Evolutionary conservation across 2,329 filamentous ascomycete species (phyloP).

Genomic region (Madurella mycetomatis): DNA sequence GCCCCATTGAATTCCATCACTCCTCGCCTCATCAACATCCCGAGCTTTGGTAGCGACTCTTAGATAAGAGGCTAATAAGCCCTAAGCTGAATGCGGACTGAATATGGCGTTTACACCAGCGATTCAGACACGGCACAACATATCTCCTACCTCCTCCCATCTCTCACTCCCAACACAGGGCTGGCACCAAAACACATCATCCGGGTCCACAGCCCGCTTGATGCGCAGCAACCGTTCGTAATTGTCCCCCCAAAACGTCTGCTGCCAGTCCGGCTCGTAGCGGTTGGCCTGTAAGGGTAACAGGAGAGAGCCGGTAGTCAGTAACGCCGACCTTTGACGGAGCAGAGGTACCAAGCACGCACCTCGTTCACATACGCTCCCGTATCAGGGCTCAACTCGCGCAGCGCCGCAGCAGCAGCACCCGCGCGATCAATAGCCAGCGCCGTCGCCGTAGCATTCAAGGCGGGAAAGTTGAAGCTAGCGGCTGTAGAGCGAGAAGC

Average conservation of each 20-base stretch:
- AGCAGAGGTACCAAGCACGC: constrained; percentile 6
- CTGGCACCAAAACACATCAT: constrained; percentile 37
- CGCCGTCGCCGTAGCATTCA: constrained; percentile 15
- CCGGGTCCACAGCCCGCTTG: constrained; percentile 35
- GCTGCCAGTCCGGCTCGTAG: constrained; percentile 22
- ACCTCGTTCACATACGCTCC: constrained; percentile 29
- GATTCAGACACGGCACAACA: constrained; percentile 19
- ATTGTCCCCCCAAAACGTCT: constrained; percentile 31
- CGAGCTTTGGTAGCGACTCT: too few relatives aligned
- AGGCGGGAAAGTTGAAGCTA: constrained; percentile 14
- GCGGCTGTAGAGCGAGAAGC: constrained; percentile 6
- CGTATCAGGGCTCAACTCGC: constrained; percentile 27
- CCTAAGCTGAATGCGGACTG: too few relatives aligned
- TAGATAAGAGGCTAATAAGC: too few relatives aligned
- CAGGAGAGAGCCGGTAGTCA: background rate
- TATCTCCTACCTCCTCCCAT: constrained; percentile 23
- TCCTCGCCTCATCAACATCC: background rate
- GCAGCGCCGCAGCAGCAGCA: constrained; percentile 21
- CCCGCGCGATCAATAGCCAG: constrained; percentile 10
- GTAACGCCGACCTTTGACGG: background rate
- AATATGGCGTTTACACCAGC: too few relatives aligned
- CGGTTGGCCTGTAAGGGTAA: constrained; percentile 6
- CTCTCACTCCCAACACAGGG: constrained; percentile 35
- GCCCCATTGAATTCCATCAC: background rate
- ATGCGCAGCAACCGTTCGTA: constrained; percentile 33